These are phyloP conservation scores for Apium graveolens DNA, from an alignment of 129 eudicot species.

Conservation along the genomic window DNA sequence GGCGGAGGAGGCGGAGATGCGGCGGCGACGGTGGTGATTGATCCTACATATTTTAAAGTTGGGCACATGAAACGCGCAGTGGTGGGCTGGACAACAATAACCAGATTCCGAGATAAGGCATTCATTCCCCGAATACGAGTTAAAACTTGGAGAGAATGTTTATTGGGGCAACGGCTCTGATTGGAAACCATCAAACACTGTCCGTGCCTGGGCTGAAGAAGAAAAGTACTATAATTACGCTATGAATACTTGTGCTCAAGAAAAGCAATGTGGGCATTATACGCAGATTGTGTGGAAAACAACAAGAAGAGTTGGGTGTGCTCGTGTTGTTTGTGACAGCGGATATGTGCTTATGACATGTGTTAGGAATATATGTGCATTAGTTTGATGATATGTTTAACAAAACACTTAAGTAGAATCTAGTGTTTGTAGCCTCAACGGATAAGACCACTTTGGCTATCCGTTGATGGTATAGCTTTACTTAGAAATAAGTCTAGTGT, in stretches of 20 bases:
- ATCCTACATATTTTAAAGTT: too few species aligned
- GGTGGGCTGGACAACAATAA: conserved; percentile 72
- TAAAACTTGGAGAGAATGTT: conserved; percentile 70
- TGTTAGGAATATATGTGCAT: too few species aligned
- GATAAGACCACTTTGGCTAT: too few species aligned
- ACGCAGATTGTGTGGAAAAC: conserved; percentile 83
- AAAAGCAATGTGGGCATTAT: conserved; percentile 75
- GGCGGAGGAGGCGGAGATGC: too few species aligned
- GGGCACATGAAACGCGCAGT: too few species aligned
- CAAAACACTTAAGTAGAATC: too few species aligned
- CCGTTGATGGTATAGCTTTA: too few species aligned
- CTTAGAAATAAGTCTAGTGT: too few species aligned
- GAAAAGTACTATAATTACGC: conserved; percentile 46
- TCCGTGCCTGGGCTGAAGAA: conserved; percentile 64
- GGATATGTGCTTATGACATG: conserved; percentile 92
- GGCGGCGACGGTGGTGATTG: too few species aligned
- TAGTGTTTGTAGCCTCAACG: too few species aligned
- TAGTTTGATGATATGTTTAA: too few species aligned
- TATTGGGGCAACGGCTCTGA: conserved; percentile 70
- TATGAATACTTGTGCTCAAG: conserved; percentile 38
- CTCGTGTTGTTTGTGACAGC: conserved; percentile 61
- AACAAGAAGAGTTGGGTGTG: conserved; percentile 66
- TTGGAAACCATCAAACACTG: conserved; percentile 67
- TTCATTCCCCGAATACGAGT: conserved; percentile 65
- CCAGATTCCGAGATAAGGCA: conserved; percentile 49